A percentile compares a stretch with the other conserved stretches of the same genome.
phyloP scores from a whole-genome alignment of 139 green algal species.

The Volvox reticuliferus region DNA sequence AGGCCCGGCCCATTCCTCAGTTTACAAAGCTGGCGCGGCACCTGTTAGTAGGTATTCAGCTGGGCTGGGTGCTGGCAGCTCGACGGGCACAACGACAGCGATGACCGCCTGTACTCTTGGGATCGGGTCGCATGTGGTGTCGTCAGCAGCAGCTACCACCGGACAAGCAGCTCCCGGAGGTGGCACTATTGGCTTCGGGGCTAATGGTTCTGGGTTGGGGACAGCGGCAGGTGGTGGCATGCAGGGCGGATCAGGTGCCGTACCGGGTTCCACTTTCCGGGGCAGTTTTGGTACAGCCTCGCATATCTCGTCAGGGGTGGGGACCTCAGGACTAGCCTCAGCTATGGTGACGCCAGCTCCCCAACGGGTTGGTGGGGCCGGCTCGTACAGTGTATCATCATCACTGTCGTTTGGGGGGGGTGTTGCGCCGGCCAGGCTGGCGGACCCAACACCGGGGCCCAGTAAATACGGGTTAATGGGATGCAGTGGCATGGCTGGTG shows the following conservation, averaged over 20 bases:
- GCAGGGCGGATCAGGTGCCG: not conserved
- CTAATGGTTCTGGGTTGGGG: not conserved
- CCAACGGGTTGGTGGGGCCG: not conserved
- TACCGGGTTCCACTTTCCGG: not conserved
- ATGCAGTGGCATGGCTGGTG: not conserved
- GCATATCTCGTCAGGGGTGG: not conserved
- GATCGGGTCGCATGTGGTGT: not conserved
- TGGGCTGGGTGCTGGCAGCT: not conserved
- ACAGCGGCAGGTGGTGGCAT: not conserved
- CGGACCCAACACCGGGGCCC: slow-evolving; percentile 8
- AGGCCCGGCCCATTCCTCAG: not conserved
- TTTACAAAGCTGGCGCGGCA: not conserved
- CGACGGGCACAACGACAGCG: not conserved
- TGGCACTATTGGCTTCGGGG: not conserved
- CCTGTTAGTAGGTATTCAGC: not conserved
- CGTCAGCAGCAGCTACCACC: not conserved
- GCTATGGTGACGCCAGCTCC: not conserved
- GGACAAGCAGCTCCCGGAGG: not conserved
- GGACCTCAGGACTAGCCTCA: not conserved
- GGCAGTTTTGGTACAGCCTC: not conserved
- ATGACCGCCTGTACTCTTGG: not conserved
- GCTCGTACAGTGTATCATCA: not conserved
- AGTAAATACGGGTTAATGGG: slow-evolving; percentile 29
- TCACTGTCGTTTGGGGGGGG: not conserved
- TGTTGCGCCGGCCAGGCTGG: not conserved